A percentile compares a stretch with the other conserved stretches of the same genome.
These are phyloP conservation scores for Gnaphalium uliginosum DNA, from an alignment of 129 eudicot species.

Conservation along the genomic window DNA sequence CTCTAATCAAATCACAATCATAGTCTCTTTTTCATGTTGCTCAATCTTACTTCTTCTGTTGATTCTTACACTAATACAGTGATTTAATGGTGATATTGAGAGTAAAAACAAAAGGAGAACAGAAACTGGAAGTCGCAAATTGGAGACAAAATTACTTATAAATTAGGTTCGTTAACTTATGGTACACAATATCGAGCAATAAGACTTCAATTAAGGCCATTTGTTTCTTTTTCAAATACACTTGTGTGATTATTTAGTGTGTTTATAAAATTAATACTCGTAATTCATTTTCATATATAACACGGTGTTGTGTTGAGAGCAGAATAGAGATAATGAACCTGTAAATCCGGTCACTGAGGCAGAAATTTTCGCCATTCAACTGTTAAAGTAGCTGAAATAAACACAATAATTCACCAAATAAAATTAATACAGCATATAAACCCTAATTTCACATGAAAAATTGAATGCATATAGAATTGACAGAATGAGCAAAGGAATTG, in stretches of 20 bases:
- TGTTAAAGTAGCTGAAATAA: background rate
- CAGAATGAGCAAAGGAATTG: background rate
- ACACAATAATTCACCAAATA: background rate
- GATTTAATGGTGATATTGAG: background rate
- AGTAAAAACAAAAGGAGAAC: background rate
- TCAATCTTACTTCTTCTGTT: background rate
- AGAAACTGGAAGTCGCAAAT: background rate
- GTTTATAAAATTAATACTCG: background rate
- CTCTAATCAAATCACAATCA: background rate
- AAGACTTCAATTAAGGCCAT: background rate
- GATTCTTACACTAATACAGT: background rate
- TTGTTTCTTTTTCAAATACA: background rate
- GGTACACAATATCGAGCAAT: background rate
- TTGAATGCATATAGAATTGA: too few species aligned
- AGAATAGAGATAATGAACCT: constrained; percentile 24
- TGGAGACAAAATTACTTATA: background rate
- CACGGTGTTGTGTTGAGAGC: background rate
- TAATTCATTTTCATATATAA: constrained; percentile 3
- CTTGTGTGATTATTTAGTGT: background rate
- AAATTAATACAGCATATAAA: background rate
- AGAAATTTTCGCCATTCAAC: constrained; percentile 24
- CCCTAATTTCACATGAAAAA: background rate
- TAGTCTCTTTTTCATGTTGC: background rate
- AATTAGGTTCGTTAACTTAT: too few species aligned
- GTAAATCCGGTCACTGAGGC: constrained; percentile 13